Conservation (phyloP, 1,284 basidiomycete species). For the Somion occarium region DNA sequence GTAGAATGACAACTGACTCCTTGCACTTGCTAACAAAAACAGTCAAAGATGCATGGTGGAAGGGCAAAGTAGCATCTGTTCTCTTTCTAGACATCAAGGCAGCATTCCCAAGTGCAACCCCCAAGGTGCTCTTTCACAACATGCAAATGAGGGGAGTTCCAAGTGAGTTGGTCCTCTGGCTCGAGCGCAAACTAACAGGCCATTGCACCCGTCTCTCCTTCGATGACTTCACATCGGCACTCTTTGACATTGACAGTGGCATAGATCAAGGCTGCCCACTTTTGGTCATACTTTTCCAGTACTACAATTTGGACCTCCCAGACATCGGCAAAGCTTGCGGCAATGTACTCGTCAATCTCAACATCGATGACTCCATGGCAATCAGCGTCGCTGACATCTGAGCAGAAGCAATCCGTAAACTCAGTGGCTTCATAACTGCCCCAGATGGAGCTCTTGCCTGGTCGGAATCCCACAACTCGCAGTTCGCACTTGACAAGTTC, state of each 20-base stretch:
- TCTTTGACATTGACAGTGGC: slow-evolving; percentile 23
- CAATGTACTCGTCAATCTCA: slow-evolving; percentile 14
- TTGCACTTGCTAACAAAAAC: slow-evolving; percentile 27
- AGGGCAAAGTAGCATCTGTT: slow-evolving; percentile 24
- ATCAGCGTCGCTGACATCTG: slow-evolving; percentile 14
- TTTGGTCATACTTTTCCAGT: slow-evolving; percentile 27
- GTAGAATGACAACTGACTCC: slow-evolving; percentile 33
- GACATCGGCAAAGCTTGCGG: slow-evolving; percentile 4
- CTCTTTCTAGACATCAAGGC: slow-evolving; percentile 37
- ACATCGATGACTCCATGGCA: slow-evolving; percentile 26
- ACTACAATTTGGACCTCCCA: slow-evolving; percentile 31
- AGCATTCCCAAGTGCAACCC: slow-evolving; percentile 32
- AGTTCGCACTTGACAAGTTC: slow-evolving; percentile 23
- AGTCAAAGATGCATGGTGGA: slow-evolving; percentile 31
- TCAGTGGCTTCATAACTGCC: slow-evolving; percentile 17
- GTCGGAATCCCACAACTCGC: slow-evolving; percentile 20
- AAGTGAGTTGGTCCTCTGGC: slow-evolving; percentile 18
- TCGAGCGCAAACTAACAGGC: slow-evolving; percentile 18
- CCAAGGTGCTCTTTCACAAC: slow-evolving; percentile 28
- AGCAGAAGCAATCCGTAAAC: slow-evolving; percentile 12
- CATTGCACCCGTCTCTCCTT: slow-evolving; percentile 24
- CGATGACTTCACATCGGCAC: slow-evolving; percentile 25
- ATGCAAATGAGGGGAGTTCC: slow-evolving; percentile 25
- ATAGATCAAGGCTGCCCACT: slow-evolving; percentile 32
- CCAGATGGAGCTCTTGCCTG: slow-evolving; percentile 20